Evolutionary conservation across 805 yeast species (phyloP).

Genomic region (Candida qinlingensis): DNA sequence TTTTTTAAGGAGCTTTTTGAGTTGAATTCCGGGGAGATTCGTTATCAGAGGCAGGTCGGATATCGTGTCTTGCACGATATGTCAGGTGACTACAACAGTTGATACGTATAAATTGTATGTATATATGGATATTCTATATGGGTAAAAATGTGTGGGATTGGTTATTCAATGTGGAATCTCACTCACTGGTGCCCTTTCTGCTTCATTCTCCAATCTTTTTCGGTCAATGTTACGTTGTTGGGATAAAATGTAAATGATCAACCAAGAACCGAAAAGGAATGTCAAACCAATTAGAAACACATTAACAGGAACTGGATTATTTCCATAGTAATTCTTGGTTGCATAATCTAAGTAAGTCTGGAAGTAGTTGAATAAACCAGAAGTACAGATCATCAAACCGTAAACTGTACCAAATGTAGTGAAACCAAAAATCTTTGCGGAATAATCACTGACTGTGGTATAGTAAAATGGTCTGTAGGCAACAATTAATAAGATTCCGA

Average conservation of each 20-base stretch:
- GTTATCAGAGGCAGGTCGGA: no score
- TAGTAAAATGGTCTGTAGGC: constrained; percentile 88
- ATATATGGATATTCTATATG: background rate
- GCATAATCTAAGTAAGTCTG: constrained; percentile 65
- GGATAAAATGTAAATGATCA: constrained; percentile 25
- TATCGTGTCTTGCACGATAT: no score
- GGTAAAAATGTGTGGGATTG: no score
- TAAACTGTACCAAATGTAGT: constrained; percentile 88
- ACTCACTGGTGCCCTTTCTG: constrained; percentile 49
- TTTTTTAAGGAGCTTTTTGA: background rate
- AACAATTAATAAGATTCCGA: constrained; percentile 69
- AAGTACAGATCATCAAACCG: constrained; percentile 75
- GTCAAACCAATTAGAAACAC: constrained; percentile 48
- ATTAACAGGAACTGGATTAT: constrained; percentile 82
- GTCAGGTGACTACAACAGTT: no score
- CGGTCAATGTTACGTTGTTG: constrained; percentile 42
- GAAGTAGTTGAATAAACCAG: constrained; percentile 74
- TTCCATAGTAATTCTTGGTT: constrained; percentile 62
- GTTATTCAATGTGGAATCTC: constrained; percentile 34
- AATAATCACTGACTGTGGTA: constrained; percentile 86
- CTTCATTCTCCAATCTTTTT: constrained; percentile 52
- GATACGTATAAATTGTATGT: background rate
- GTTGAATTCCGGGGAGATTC: no score
- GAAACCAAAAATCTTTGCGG: constrained; percentile 91
- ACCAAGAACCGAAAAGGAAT: constrained; percentile 29